Evolutionary conservation across 2,329 filamentous ascomycete species (phyloP), one percentile per base, ranked within the genome.

Genomic region (Amylocarpus encephaloides): DNA sequence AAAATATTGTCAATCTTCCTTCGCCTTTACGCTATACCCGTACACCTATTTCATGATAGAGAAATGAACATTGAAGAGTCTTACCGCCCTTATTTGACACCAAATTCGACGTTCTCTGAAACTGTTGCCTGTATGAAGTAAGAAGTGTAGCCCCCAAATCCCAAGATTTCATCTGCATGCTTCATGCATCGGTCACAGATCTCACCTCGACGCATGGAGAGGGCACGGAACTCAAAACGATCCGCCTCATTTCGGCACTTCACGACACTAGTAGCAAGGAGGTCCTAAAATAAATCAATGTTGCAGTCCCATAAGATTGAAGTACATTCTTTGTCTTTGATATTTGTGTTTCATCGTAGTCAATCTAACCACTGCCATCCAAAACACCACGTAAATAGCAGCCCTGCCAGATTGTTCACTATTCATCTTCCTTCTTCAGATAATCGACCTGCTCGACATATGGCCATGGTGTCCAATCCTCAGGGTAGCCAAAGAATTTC

Each of bases 391-490:
- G 13, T 16, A 13, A 36, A 5, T 16, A 13, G 5, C 15, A 36
- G 34, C 12, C 12, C 34, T n/a, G 11, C 15, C 13, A 10, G 13
- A n/a, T 41, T 41, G 11, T 22, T 41, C n/a, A 16, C 5, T 11
- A 16, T 12, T 3, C 15, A 12, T 41, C 9, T n/a, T 18, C 40
- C 18, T 43, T 43, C 18, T 12, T 43, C 18, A 43, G 22, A 43
- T 43, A 43, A n/a, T 13, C 26, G 12, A 13, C 40, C 22, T 43
- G 40, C 40, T 43, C 40, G 29, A 43, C 40, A 43, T 43, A 43
- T 30, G 40, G 40, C 40, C 40, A 43, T 4, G 40, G 40, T 9
- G 18, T 15, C 40, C 40, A 43, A n/a, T 26, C 22, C 5, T 32
- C 26, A 3, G 10, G 3, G 4, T 26, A 30, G 3, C 40, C 40